phyloP scores from a whole-genome alignment of 2,329 filamentous ascomycete genomes.

The Cladosporium cucumerinum region DNA sequence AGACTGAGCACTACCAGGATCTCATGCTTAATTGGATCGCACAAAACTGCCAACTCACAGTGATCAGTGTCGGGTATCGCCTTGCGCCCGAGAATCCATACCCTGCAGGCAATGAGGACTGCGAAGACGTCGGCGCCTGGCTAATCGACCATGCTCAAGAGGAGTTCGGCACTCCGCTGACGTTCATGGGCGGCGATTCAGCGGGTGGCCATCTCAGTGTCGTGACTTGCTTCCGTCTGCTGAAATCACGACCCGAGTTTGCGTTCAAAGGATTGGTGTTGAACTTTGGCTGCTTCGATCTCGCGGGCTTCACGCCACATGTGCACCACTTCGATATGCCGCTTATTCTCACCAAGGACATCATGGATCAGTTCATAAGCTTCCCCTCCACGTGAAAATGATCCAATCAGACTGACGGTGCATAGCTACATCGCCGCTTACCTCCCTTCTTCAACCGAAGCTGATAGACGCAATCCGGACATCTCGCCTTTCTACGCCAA shows the following conservation, averaged over 20 bases:
- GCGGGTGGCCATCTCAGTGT: constrained; percentile 52
- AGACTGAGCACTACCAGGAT: constrained; percentile 45
- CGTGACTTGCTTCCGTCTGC: constrained; percentile 48
- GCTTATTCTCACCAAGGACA: constrained; percentile 46
- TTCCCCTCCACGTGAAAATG: neutral
- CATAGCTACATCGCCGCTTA: constrained; percentile 45
- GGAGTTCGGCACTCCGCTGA: constrained; percentile 41
- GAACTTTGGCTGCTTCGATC: constrained; percentile 52
- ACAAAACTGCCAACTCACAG: constrained; percentile 46
- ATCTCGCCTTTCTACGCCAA: constrained; percentile 53
- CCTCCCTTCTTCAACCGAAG: constrained; percentile 41
- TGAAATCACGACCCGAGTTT: constrained; percentile 40
- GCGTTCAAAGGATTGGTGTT: constrained; percentile 50
- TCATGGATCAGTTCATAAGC: constrained; percentile 40
- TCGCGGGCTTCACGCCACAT: constrained; percentile 44
- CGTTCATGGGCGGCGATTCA: constrained; percentile 48
- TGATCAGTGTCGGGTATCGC: constrained; percentile 57
- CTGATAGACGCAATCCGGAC: constrained; percentile 43
- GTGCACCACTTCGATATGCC: constrained; percentile 39
- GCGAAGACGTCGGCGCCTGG: constrained; percentile 55
- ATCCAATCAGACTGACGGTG: neutral
- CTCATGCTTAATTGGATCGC: constrained; percentile 49
- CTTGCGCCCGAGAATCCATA: constrained; percentile 59
- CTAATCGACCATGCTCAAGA: constrained; percentile 47
- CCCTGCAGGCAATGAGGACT: constrained; percentile 55